These are phyloP conservation scores for Colletotrichum siamense DNA, from an alignment of 2,329 filamentous ascomycete genomes.

Conservation along the genomic window DNA sequence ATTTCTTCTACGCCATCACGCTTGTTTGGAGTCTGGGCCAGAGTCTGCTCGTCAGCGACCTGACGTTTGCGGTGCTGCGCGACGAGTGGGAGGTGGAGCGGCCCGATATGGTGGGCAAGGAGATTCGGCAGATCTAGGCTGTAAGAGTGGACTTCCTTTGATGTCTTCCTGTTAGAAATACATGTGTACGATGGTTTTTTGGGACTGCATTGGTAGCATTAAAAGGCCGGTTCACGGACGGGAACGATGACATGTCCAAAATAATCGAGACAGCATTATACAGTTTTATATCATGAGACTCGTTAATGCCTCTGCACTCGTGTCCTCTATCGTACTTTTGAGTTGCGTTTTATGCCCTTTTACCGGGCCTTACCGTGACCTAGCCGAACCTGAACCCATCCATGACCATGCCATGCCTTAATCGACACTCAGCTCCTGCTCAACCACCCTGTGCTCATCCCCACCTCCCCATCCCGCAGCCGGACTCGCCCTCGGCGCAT, in stretches of 20 bases:
- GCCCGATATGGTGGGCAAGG: slow-evolving; percentile 88
- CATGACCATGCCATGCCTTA: not conserved
- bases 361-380: not conserved
- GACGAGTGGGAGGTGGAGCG: slow-evolving; percentile 95
- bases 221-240: not conserved
- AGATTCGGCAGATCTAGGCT: slow-evolving; percentile 80
- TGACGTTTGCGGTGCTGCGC: slow-evolving; percentile 84
- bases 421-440: slow-evolving; percentile 19
- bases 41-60: slow-evolving; percentile 85
- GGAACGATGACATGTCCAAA: not conserved
- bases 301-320: not conserved
- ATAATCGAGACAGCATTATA: slow-evolving; percentile 4
- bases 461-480: not conserved
- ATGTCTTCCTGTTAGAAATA: not conserved
- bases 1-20: slow-evolving; percentile 99
- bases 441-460: slow-evolving; percentile 12
- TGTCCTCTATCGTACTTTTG: not conserved
- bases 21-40: slow-evolving; percentile 96
- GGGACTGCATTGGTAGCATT: not conserved
- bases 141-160: slow-evolving; percentile 16
- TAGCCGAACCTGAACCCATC: not conserved
- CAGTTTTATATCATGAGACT: not conserved
- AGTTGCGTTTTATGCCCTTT: not conserved
- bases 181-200: not conserved
- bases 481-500: not conserved